phyloP scores from a whole-genome alignment of 768 basidiomycete species.

The Mycena alexandri region DNA sequence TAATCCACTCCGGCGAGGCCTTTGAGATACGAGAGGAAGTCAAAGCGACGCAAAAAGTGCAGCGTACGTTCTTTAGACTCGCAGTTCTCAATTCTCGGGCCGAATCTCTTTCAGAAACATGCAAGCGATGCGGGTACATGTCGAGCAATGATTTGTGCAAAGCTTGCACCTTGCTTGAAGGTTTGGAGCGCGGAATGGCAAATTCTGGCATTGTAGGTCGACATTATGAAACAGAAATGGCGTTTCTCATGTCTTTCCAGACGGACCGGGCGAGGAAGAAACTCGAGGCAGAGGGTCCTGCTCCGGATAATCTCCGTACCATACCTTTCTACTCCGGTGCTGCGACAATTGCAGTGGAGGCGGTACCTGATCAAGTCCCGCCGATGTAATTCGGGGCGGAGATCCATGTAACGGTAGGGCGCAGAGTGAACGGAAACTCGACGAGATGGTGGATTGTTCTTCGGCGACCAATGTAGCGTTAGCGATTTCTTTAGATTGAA shows the following conservation, averaged over 20 bases:
- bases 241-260: slow-evolving; percentile 49
- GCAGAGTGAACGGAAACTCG: too few species aligned
- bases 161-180: slow-evolving; percentile 91
- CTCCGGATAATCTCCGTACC: slow-evolving; percentile 77
- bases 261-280: slow-evolving; percentile 77
- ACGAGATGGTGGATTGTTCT: too few species aligned
- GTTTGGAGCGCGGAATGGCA: slow-evolving; percentile 87
- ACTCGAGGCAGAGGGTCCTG: slow-evolving; percentile 68
- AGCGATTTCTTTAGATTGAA: too few species aligned
- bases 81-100: slow-evolving; percentile 17
- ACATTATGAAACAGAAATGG: slow-evolving; percentile 9
- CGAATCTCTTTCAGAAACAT: slow-evolving; percentile 73
- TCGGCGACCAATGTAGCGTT: too few species aligned
- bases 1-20: slow-evolving; percentile 95
- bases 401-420: too few species aligned
- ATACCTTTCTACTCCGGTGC: slow-evolving; percentile 69
- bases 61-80: slow-evolving; percentile 69
- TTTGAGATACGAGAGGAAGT: slow-evolving; percentile 89
- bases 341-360: slow-evolving; percentile 15
- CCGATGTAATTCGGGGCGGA: not conserved
- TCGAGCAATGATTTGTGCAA: slow-evolving; percentile 98
- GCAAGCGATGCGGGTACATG: slow-evolving; percentile 94
- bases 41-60: slow-evolving; percentile 84
- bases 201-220: slow-evolving; percentile 69
- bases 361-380: not conserved